phyloP scores from a whole-genome alignment of 2,329 filamentous ascomycete species.

The Stagonosporopsis rhizophila region DNA sequence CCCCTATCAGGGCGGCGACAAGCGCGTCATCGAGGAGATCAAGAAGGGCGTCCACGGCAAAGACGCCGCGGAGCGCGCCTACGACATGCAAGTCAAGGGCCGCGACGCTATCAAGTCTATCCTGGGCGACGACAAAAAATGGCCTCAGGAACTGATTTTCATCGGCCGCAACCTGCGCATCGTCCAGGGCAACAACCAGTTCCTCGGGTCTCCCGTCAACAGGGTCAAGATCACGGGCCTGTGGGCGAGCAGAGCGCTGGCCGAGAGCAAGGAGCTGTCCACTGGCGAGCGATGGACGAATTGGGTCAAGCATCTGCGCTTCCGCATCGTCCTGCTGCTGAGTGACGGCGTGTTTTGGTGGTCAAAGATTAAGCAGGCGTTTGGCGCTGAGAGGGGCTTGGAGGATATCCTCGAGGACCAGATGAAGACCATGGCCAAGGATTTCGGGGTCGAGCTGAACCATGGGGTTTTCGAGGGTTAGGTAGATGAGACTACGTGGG shows the following conservation, averaged over 20 bases:
- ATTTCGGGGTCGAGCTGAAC: constrained; percentile 89
- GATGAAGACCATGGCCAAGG: constrained; percentile 87
- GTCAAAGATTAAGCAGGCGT: constrained; percentile 75
- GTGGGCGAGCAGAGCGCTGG: constrained; percentile 87
- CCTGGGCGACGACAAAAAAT: constrained; percentile 83
- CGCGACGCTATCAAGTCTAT: constrained; percentile 78
- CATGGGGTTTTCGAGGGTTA: constrained; percentile 88
- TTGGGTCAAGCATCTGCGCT: constrained; percentile 80
- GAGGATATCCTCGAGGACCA: constrained; percentile 90
- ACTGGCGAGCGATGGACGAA: constrained; percentile 70
- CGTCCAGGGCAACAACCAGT: constrained; percentile 92
- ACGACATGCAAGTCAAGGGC: constrained; percentile 80
- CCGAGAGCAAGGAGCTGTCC: constrained; percentile 72
- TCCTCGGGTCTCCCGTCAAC: constrained; percentile 86
- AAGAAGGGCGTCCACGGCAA: constrained; percentile 60
- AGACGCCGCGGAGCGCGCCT: constrained; percentile 67
- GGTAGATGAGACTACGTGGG: constrained; percentile 54
- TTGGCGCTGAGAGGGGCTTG: constrained; percentile 83
- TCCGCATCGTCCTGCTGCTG: constrained; percentile 75
- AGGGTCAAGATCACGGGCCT: constrained; percentile 90
- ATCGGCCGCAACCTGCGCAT: constrained; percentile 92
- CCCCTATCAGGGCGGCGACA: constrained; percentile 87
- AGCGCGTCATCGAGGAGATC: constrained; percentile 67
- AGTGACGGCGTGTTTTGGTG: constrained; percentile 86
- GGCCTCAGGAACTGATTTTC: constrained; percentile 90